A percentile compares a stretch with the other conserved stretches of the same genome.
Conservation (phyloP, 2,329 filamentous ascomycete species). For the Clarireedia sp. region DNA sequence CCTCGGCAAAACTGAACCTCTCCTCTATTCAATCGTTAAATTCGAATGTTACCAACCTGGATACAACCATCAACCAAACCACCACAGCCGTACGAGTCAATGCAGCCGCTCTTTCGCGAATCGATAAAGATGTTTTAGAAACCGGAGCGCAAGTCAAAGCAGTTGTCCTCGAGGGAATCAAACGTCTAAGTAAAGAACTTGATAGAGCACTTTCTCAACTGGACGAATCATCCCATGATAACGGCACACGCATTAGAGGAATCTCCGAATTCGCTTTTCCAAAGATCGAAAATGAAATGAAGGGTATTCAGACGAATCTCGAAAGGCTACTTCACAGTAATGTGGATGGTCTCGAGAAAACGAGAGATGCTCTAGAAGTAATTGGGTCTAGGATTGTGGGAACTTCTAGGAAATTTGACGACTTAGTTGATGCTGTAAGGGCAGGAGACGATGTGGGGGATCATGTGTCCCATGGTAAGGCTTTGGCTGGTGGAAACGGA, state of each 20-base stretch:
- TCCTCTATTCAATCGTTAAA: slow-evolving; percentile 9
- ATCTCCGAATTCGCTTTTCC: slow-evolving; percentile 19
- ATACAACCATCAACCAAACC: slow-evolving; percentile 7
- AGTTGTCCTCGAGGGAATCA: slow-evolving; percentile 13
- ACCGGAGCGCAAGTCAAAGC: slow-evolving; percentile 18
- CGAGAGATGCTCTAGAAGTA: slow-evolving; percentile 15
- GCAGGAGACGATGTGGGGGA: slow-evolving; percentile 5
- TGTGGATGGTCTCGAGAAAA: slow-evolving; percentile 1
- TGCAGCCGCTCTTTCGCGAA: slow-evolving; percentile 17
- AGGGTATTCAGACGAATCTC: slow-evolving; percentile 1
- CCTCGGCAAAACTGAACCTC: slow-evolving; percentile 3
- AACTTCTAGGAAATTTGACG: slow-evolving; percentile 19
- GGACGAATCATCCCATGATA: slow-evolving; percentile 18
- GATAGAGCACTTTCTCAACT: slow-evolving; percentile 10
- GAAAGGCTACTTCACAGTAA: slow-evolving; percentile 8
- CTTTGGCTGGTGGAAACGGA: slow-evolving; percentile 4
- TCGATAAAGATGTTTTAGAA: slow-evolving; percentile 19
- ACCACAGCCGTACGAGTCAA: slow-evolving; percentile 18
- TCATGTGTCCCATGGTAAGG: slow-evolving; percentile 3
- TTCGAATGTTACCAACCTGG: slow-evolving; percentile 7
- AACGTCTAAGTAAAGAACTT: slow-evolving; percentile 10
- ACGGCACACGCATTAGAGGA: slow-evolving; percentile 13
- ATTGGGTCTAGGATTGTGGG: slow-evolving; percentile 18
- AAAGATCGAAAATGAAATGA: slow-evolving; percentile 14
- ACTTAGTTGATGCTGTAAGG: slow-evolving; percentile 17